These are phyloP conservation scores for Beta macrorhiza DNA, from an alignment of 179 eudicot species.

Conservation along the genomic window DNA sequence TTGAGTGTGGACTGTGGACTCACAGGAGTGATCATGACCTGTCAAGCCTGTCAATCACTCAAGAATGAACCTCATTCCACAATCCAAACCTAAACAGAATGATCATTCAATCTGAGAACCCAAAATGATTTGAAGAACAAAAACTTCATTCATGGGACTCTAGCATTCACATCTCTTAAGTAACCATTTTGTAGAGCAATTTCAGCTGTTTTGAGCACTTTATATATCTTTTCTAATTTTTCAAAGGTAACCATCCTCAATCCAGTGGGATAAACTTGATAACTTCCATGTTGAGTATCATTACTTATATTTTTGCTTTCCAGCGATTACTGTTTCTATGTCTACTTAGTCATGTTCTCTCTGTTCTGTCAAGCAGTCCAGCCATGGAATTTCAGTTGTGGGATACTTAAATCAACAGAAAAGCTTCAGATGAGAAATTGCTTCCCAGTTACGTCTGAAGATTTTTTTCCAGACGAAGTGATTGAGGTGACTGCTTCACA, in stretches of 20 bases:
- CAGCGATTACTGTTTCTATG: not conserved
- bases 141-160: not conserved
- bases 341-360: constrained; percentile 6
- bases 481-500: constrained; percentile 48
- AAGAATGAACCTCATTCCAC: not conserved
- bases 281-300: not conserved
- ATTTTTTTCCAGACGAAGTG: constrained; percentile 40
- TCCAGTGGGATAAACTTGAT: not conserved
- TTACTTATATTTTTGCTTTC: not conserved
- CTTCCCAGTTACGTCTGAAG: constrained; percentile 41
- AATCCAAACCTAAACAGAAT: not conserved
- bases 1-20: not conserved
- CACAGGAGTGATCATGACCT: not conserved
- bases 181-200: not conserved
- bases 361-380: constrained; percentile 36
- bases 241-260: not conserved
- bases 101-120: not conserved
- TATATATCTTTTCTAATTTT: not conserved
- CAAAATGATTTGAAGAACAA: not conserved
- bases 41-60: not conserved
- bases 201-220: not conserved
- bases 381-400: constrained; percentile 39
- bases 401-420: constrained; percentile 29
- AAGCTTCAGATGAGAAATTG: constrained; percentile 35
- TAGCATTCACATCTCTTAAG: not conserved